phyloP scores from a whole-genome alignment of 768 basidiomycete genomes.

The Trametes elegans region DNA sequence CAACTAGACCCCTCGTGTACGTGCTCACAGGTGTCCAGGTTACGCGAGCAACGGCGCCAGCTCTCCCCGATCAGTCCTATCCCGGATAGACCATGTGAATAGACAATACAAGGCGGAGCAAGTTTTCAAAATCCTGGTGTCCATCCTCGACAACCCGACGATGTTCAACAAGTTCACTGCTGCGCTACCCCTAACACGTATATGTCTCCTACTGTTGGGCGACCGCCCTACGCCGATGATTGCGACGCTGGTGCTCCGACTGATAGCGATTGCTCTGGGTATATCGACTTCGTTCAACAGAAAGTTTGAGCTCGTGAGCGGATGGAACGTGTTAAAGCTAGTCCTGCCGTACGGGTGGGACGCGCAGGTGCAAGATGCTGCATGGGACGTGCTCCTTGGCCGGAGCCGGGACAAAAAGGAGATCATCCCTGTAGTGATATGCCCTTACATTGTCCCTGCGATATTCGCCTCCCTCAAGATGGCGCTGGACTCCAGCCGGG shows the following conservation, averaged over 20 bases:
- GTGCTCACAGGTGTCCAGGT: background rate
- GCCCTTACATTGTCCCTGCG: constrained; percentile 69
- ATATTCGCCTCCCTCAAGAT: constrained; percentile 68
- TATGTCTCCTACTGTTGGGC: constrained; percentile 77
- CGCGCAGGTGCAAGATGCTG: constrained; percentile 57
- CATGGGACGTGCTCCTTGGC: constrained; percentile 70
- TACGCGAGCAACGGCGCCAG: constrained; percentile 15
- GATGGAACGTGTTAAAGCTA: constrained; percentile 74
- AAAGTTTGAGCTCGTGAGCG: constrained; percentile 83
- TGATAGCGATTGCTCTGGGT: constrained; percentile 56
- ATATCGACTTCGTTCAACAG: constrained; percentile 63
- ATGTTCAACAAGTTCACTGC: constrained; percentile 64
- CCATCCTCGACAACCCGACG: constrained; percentile 53
- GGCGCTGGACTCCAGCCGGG: constrained; percentile 37
- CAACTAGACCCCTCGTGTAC: background rate
- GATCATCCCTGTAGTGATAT: constrained; percentile 39
- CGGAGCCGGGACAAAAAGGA: constrained; percentile 27
- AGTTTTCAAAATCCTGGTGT: constrained; percentile 63
- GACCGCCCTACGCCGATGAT: constrained; percentile 63
- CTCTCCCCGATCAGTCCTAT: constrained; percentile 55
- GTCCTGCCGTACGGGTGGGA: constrained; percentile 72
- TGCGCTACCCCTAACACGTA: constrained; percentile 73
- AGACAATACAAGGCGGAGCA: constrained; percentile 62
- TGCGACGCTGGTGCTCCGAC: constrained; percentile 54
- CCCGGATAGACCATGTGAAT: constrained; percentile 49